These are phyloP conservation scores for Globisporangium yorkense DNA, from an alignment of 352 stramenopile species.

Conservation along the genomic window DNA sequence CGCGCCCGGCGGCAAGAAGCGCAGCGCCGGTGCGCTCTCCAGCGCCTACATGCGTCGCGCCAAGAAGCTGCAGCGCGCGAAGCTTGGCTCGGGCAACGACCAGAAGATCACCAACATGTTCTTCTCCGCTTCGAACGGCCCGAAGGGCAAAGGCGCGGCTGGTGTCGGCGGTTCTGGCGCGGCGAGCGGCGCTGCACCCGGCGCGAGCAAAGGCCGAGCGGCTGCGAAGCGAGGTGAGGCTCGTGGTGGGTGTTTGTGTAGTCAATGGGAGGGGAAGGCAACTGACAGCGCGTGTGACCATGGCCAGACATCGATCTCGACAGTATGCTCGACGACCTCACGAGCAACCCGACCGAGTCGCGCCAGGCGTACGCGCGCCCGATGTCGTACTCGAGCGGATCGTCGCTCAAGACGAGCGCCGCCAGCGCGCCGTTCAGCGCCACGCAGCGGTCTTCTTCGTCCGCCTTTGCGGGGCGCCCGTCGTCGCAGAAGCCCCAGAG, in stretches of 20 bases:
- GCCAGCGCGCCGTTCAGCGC: conserved; percentile 11
- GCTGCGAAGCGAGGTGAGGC: conserved; percentile 38
- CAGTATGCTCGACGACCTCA: conserved; percentile 82
- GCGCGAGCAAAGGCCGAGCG: conserved; percentile 8
- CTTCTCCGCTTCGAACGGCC: conserved; percentile 48
- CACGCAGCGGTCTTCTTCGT: conserved; percentile 8
- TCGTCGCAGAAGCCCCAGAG: conserved; percentile 8
- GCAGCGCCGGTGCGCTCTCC: conserved; percentile 67
- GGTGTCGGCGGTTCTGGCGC: neutral
- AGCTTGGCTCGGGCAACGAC: conserved; percentile 60
- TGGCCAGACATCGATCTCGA: conserved; percentile 74
- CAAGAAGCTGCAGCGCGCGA: conserved; percentile 82
- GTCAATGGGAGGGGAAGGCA: neutral
- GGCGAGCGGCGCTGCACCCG: conserved; percentile 14
- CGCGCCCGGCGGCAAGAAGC: conserved; percentile 45
- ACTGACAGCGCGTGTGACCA: neutral
- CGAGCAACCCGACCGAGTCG: conserved; percentile 74
- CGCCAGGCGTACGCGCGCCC: conserved; percentile 40
- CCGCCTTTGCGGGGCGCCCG: neutral
- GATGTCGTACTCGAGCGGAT: conserved; percentile 49
- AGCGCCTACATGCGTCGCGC: conserved; percentile 67
- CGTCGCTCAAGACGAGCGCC: conserved; percentile 17
- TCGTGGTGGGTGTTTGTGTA: neutral
- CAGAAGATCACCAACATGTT: conserved; percentile 90
- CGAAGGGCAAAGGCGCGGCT: conserved; percentile 27